Evolutionary conservation across 225 moss, liverwort and hornwort species (phyloP).

Genomic region (Climacium dendroides): DNA sequence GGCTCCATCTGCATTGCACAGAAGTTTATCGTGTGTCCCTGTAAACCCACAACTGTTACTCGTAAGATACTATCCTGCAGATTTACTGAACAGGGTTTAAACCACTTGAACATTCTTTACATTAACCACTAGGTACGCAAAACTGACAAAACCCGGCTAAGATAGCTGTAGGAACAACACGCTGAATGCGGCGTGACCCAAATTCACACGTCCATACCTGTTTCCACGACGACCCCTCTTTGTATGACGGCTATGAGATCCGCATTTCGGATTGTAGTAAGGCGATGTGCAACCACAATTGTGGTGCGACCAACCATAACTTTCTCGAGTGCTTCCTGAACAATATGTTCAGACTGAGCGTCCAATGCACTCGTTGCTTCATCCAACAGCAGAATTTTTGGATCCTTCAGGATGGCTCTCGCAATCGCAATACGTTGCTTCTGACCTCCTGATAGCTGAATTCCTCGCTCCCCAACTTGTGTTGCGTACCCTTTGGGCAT

Average conservation of each 20-base stretch:
- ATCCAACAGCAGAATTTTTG: slow-evolving; percentile 69
- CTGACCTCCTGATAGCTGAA: slow-evolving; percentile 92
- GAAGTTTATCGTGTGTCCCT: too few relatives aligned
- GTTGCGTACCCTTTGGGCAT: slow-evolving; percentile 74
- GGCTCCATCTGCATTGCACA: too few relatives aligned
- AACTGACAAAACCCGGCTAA: neutral
- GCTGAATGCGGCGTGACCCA: neutral
- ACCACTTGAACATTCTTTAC: neutral
- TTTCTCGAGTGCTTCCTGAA: slow-evolving; percentile 85
- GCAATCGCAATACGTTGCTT: slow-evolving; percentile 96
- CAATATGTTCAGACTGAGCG: slow-evolving; percentile 69
- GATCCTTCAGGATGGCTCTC: slow-evolving; percentile 84
- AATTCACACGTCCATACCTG: slow-evolving; percentile 25
- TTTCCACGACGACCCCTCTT: slow-evolving; percentile 77
- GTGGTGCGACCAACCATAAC: slow-evolving; percentile 83
- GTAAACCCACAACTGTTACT: too few relatives aligned
- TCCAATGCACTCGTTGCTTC: slow-evolving; percentile 99
- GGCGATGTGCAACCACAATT: slow-evolving; percentile 80
- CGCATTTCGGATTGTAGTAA: slow-evolving; percentile 85
- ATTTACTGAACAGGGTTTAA: too few relatives aligned
- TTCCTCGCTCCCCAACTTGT: slow-evolving; percentile 79
- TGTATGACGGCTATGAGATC: slow-evolving; percentile 85
- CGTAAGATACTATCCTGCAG: neutral
- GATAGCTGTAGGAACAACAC: neutral
- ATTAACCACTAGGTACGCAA: neutral